Conservation (phyloP, 495 filamentous ascomycete genomes). For the Terfezia claveryi region DNA sequence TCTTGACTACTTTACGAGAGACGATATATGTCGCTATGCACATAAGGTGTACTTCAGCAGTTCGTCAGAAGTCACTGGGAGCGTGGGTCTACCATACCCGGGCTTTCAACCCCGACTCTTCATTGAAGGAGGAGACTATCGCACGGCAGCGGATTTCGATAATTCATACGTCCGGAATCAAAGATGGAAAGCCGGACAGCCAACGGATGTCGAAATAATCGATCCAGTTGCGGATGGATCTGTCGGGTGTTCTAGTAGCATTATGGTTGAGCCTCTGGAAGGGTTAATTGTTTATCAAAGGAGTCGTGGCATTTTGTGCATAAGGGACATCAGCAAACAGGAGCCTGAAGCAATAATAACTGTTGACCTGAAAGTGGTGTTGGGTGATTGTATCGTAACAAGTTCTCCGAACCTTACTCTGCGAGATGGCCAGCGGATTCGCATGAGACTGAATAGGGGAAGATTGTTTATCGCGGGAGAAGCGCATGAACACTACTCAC, state of each 20-base stretch:
- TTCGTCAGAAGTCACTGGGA: constrained; percentile 6
- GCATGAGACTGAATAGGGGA: constrained; percentile 10
- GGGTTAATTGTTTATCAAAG: constrained; percentile 14
- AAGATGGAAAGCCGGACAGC: constrained; percentile 12
- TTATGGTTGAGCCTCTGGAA: constrained; percentile 10
- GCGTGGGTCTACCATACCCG: background rate
- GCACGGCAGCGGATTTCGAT: constrained; percentile 11
- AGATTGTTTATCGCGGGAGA: constrained; percentile 12
- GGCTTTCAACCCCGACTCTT: background rate
- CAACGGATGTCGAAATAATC: constrained; percentile 13
- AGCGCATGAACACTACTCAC: constrained; percentile 5
- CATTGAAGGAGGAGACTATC: background rate
- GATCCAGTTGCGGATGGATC: constrained; percentile 12
- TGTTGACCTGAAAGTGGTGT: constrained; percentile 6
- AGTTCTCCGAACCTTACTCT: constrained; percentile 10
- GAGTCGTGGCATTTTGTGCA: constrained; percentile 10
- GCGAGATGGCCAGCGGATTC: constrained; percentile 13
- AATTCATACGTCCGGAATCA: constrained; percentile 7
- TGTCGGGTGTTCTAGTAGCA: constrained; percentile 12
- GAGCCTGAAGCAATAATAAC: constrained; percentile 6
- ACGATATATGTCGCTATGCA: constrained; percentile 13
- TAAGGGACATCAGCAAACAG: constrained; percentile 6
- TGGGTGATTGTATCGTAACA: constrained; percentile 12
- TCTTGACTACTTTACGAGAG: constrained; percentile 11
- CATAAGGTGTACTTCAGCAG: constrained; percentile 13